Evolutionary conservation across 345 rosid species (phyloP), one percentile per base, ranked within the genome.

Genomic region (Chamaenerion angustifolium): DNA sequence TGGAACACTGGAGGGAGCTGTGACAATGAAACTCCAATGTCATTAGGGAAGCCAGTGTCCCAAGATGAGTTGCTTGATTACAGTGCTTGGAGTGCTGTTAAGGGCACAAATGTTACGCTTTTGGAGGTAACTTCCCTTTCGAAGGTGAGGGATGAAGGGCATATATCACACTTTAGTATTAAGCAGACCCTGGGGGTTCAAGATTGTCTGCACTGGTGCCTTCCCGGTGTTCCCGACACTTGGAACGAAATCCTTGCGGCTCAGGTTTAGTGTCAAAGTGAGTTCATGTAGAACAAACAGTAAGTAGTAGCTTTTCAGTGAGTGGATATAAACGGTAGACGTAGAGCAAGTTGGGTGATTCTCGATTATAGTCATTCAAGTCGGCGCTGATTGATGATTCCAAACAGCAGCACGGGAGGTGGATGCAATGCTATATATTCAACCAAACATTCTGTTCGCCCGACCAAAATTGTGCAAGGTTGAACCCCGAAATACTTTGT

Each of bases 1-100:
- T 78, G 77, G 85, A 75, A 73, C 62, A 66, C 68, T 0, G 75
- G 81, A 25, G 85, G 79, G 11, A 64, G 59, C 51, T 78, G 81
- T 15, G 53, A 72, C 16, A 75, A 72, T 12, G 61, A 67, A 12
- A 48, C 48, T 14, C 81, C 85, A 6, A 44, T 73, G 51, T 63
- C 68, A 1, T 37, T 67, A 48, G 85, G 84, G 12, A 78, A 65
- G 40, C 65, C 59, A 66, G 61, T 70, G 41, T 43, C 51, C 8
- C 52, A 49, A 16, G 58, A 62, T 9, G 60, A 51, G 50, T 68
- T 68, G 1, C 64, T 35, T 2, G 73, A 68, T 40, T 14, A 19
- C n/a, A 10, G 21, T 17, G 46, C 64, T 4, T 61, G 44, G 40
- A 62, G 19, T 23, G 71, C 71, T 10, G 58, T 62, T 1, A 49